These are phyloP conservation scores for Starmerella floris DNA, from an alignment of 805 yeast genomes.

Conservation along the genomic window DNA sequence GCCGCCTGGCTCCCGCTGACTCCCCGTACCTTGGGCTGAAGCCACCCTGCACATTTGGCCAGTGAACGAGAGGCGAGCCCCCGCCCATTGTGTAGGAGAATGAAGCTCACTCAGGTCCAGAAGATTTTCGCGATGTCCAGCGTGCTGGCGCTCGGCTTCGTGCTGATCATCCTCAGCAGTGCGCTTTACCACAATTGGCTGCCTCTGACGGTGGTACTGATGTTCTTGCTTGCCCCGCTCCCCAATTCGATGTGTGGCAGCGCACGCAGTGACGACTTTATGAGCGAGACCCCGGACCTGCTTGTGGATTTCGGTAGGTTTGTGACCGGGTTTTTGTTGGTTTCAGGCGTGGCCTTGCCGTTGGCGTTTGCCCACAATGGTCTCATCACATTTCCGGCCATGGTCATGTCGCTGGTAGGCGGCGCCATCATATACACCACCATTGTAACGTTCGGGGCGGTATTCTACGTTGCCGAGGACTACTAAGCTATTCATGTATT, in stretches of 20 bases:
- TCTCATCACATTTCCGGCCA: constrained; percentile 56
- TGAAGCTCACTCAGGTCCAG: constrained; percentile 45
- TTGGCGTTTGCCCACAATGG: constrained; percentile 61
- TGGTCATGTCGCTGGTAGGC: constrained; percentile 64
- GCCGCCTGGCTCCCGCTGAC: too few relatives aligned
- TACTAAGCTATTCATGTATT: too few relatives aligned
- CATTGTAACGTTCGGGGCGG: constrained; percentile 66
- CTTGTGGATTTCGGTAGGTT: constrained; percentile 72
- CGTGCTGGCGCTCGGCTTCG: constrained; percentile 77
- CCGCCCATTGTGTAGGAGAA: too few relatives aligned
- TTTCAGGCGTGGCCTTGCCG: constrained; percentile 67
- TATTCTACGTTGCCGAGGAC: constrained; percentile 48
- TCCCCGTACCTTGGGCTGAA: too few relatives aligned
- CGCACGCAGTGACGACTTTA: constrained; percentile 44
- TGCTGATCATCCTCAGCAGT: constrained; percentile 75
- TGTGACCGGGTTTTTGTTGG: constrained; percentile 59
- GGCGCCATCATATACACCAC: constrained; percentile 76
- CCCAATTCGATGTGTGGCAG: constrained; percentile 50
- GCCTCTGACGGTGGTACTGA: constrained; percentile 62
- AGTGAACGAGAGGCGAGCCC: too few relatives aligned
- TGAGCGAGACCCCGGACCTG: constrained; percentile 38
- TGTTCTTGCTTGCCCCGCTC: constrained; percentile 56
- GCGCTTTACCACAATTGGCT: constrained; percentile 83
- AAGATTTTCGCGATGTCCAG: constrained; percentile 64
- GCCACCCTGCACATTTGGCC: too few relatives aligned